Conservation (phyloP, 1,284 basidiomycete species). For the Apiotrichum mycotoxinovorans region DNA sequence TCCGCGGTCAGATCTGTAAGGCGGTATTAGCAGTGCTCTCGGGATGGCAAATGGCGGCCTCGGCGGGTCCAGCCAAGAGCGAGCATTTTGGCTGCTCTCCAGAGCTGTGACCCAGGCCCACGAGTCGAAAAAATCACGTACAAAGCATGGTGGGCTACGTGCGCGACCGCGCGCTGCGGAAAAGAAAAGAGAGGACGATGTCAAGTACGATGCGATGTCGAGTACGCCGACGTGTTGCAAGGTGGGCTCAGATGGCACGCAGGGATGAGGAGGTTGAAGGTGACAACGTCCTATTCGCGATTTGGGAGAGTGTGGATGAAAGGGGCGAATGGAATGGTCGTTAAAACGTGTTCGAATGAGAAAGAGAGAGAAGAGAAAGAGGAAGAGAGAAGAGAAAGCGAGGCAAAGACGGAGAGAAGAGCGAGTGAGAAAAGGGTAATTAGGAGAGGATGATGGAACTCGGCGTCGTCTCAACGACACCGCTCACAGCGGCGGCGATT, state of each 20-base stretch:
- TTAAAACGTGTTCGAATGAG: no score
- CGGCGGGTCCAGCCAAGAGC: not conserved
- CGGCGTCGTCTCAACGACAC: not conserved
- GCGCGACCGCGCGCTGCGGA: constrained; percentile 4
- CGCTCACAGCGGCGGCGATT: constrained; percentile 49
- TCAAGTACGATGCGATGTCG: not conserved
- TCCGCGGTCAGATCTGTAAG: constrained; percentile 65
- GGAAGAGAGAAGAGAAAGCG: no score
- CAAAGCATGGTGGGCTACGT: constrained; percentile 19
- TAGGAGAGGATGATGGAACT: not conserved
- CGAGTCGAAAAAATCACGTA: constrained; percentile 4
- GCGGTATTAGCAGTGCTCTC: constrained; percentile 5
- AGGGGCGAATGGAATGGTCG: no score
- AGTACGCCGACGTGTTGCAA: no score
- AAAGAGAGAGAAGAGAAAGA: no score
- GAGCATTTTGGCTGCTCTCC: no score
- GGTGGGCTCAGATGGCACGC: no score
- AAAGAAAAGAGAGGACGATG: not conserved
- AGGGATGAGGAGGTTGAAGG: no score
- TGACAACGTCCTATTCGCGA: no score
- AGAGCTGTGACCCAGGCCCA: not conserved
- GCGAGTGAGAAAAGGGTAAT: not conserved
- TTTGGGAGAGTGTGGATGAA: no score
- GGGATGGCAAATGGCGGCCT: no score
- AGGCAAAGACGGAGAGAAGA: no score